These are phyloP conservation scores for Zymoseptoria brevis DNA, from an alignment of 2,329 filamentous ascomycete species.

Conservation along the genomic window DNA sequence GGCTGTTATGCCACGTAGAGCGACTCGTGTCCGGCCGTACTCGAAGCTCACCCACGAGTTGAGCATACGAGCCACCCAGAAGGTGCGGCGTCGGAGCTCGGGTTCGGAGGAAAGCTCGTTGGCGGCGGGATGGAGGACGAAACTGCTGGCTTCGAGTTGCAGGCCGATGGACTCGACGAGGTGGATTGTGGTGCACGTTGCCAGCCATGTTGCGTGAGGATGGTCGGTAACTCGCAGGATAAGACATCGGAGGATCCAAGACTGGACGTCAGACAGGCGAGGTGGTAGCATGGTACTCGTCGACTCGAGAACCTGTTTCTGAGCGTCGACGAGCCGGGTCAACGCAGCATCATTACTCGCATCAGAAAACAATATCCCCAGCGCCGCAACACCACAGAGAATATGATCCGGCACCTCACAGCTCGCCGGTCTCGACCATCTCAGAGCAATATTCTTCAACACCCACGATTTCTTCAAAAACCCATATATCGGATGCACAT, in stretches of 20 bases:
- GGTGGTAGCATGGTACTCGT: constrained; percentile 31
- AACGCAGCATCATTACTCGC: constrained; percentile 10
- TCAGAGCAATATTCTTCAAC: constrained; percentile 17
- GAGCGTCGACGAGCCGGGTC: constrained; percentile 29
- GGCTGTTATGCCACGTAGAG: constrained; percentile 40
- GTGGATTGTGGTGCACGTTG: constrained; percentile 51
- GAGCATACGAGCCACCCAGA: constrained; percentile 47
- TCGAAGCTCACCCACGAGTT: constrained; percentile 55
- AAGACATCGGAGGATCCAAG: constrained; percentile 47
- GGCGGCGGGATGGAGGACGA: constrained; percentile 20
- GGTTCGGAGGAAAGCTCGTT: constrained; percentile 18
- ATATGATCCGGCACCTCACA: constrained; percentile 30
- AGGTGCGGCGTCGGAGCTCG: constrained; percentile 29
- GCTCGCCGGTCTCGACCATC: constrained; percentile 18
- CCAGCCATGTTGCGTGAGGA: constrained; percentile 50
- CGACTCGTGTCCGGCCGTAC: constrained; percentile 47
- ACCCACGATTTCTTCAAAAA: constrained; percentile 36
- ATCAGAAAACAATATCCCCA: constrained; percentile 46
- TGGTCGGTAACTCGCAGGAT: constrained; percentile 48
- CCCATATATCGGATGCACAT: constrained; percentile 47
- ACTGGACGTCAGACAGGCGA: constrained; percentile 36
- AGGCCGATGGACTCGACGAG: constrained; percentile 48
- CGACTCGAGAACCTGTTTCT: constrained; percentile 39
- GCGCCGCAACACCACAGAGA: constrained; percentile 48
- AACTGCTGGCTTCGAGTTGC: constrained; percentile 34